These are phyloP conservation scores for Erigeron canadensis DNA, from an alignment of 129 eudicot species.

Conservation along the genomic window DNA sequence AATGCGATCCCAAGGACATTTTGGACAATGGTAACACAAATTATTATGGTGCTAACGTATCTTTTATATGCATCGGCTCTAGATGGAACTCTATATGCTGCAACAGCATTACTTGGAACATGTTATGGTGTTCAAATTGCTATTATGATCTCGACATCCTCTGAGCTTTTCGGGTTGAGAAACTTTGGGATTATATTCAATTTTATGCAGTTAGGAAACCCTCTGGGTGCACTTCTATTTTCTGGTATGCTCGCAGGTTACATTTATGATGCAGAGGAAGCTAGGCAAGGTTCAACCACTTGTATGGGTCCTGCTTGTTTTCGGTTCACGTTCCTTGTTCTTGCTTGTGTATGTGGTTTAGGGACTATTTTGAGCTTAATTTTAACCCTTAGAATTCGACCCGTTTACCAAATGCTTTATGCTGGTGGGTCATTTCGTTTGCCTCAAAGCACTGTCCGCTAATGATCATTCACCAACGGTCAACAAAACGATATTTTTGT, in stretches of 20 bases:
- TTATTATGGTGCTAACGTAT: conserved; percentile 65
- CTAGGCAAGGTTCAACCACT: conserved; percentile 55
- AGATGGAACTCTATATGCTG: conserved; percentile 65
- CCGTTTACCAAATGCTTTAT: conserved; percentile 94
- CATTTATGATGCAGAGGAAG: conserved; percentile 76
- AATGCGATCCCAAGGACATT: conserved; percentile 77
- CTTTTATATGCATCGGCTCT: conserved; percentile 82
- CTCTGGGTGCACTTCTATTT: conserved; percentile 80
- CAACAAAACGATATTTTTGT: not conserved
- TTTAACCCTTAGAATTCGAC: conserved; percentile 74
- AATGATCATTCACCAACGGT: not conserved
- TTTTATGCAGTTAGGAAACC: conserved; percentile 88
- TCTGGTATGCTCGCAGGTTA: conserved; percentile 83
- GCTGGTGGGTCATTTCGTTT: conserved; percentile 90
- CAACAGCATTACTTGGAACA: conserved; percentile 84
- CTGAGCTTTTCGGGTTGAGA: conserved; percentile 87
- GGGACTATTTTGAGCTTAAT: conserved; percentile 76
- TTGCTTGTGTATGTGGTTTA: conserved; percentile 77
- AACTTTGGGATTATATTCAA: conserved; percentile 84
- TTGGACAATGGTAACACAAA: conserved; percentile 81
- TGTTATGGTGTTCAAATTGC: conserved; percentile 89
- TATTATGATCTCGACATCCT: conserved; percentile 88
- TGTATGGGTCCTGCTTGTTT: conserved; percentile 89
- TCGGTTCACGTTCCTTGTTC: conserved; percentile 72
- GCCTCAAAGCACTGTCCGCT: conserved; percentile 53